Percentiles rank a stretch among this genome's conserved stretches.
These are phyloP conservation scores for Podaxis rugospora DNA, from an alignment of 768 basidiomycete species.

Conservation along the genomic window DNA sequence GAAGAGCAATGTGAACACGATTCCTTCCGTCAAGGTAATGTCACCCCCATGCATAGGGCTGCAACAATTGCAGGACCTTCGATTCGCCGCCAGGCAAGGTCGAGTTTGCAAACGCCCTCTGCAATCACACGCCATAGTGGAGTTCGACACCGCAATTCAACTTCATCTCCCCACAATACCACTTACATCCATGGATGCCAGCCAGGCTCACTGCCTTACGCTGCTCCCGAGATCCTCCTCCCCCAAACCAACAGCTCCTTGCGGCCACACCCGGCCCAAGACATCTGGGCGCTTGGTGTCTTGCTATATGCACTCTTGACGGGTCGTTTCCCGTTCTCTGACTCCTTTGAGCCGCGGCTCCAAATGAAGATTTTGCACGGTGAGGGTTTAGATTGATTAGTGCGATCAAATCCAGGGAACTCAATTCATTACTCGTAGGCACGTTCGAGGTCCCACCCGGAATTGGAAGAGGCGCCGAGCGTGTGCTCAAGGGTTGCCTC, in stretches of 20 bases:
- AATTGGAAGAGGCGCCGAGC: slow-evolving; percentile 58
- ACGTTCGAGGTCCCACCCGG: slow-evolving; percentile 53
- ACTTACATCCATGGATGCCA: slow-evolving; percentile 36
- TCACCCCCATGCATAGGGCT: slow-evolving; percentile 32
- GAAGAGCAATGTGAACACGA: slow-evolving; percentile 20
- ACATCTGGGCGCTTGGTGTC: slow-evolving; percentile 95
- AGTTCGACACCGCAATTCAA: slow-evolving; percentile 49
- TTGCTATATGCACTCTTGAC: slow-evolving; percentile 83
- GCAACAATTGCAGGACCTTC: slow-evolving; percentile 33
- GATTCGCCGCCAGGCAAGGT: slow-evolving; percentile 18
- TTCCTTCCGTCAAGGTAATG: slow-evolving; percentile 10
- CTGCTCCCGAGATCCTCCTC: slow-evolving; percentile 81
- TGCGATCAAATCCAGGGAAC: slow-evolving; percentile 4
- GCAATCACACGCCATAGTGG: slow-evolving; percentile 35
- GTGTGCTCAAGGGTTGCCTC: slow-evolving; percentile 77
- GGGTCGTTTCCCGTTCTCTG: slow-evolving; percentile 82
- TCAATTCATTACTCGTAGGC: slow-evolving; percentile 36
- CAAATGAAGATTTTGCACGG: slow-evolving; percentile 91
- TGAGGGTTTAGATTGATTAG: slow-evolving; percentile 25
- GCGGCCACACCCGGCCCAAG: slow-evolving; percentile 68
- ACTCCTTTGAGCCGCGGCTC: slow-evolving; percentile 87
- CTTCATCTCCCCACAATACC: slow-evolving; percentile 23
- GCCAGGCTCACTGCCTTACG: slow-evolving; percentile 87
- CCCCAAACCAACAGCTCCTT: slow-evolving; percentile 41
- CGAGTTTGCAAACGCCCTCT: slow-evolving; percentile 23